phyloP scores from a whole-genome alignment of 176 grass and related monocot species.

The Carex littledalei region DNA sequence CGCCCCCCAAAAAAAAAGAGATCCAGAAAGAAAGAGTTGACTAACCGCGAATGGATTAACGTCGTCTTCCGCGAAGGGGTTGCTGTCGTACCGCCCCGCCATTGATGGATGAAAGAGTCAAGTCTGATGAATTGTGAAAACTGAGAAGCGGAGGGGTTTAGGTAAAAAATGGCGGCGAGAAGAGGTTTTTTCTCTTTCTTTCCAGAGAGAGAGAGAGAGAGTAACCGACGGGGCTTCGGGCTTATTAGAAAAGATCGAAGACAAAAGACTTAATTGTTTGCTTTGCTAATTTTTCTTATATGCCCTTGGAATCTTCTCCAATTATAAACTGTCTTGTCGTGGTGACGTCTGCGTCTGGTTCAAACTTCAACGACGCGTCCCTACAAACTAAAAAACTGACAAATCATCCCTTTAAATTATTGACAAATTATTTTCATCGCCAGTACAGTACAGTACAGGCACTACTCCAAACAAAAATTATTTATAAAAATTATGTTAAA shows the following conservation, averaged over 20 bases:
- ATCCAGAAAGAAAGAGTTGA: neutral
- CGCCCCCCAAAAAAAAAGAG: neutral
- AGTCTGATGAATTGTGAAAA: neutral
- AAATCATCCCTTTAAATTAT: neutral
- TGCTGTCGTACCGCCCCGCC: constrained; percentile 77
- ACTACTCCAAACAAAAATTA: too few relatives aligned
- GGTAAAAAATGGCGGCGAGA: neutral
- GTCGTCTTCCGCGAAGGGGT: constrained; percentile 95
- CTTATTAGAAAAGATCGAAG: neutral
- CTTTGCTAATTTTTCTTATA: neutral
- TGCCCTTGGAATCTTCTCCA: constrained; percentile 7
- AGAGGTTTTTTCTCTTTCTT: neutral
- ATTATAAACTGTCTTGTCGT: neutral
- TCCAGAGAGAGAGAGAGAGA: neutral
- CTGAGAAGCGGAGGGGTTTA: neutral
- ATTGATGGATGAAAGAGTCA: constrained; percentile 23
- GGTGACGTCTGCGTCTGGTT: neutral
- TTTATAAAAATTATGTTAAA: too few relatives aligned
- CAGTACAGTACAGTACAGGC: neutral
- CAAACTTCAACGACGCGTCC: neutral
- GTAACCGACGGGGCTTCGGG: neutral
- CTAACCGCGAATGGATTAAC: constrained; percentile 95
- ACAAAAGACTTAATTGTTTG: neutral
- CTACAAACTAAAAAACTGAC: neutral
- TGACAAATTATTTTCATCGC: neutral